Evolutionary conservation across 73 alveolate species (phyloP).

Genomic region (Uronychia binucleata): DNA sequence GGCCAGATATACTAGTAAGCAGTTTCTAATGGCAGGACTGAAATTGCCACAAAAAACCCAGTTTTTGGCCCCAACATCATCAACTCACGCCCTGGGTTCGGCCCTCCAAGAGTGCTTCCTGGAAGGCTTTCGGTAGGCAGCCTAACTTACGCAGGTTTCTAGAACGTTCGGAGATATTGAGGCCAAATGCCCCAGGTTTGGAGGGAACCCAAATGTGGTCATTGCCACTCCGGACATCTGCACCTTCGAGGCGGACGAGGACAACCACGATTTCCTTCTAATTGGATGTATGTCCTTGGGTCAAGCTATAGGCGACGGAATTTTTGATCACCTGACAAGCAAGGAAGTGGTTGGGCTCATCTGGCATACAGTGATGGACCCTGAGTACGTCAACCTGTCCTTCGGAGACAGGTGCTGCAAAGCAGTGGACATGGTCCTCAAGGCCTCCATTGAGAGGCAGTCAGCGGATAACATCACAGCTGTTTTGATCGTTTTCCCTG

Average conservation of each 20-base stretch:
- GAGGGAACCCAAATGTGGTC: slow-evolving; percentile 97
- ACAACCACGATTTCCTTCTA: background rate
- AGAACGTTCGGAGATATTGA: slow-evolving; percentile 97
- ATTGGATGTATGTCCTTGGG: slow-evolving; percentile 47
- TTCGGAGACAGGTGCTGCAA: slow-evolving; percentile 13
- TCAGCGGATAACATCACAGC: slow-evolving; percentile 64
- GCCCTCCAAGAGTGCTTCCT: slow-evolving; percentile 92
- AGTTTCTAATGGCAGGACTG: background rate
- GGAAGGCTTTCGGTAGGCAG: slow-evolving; percentile 88
- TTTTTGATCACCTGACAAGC: slow-evolving; percentile 86
- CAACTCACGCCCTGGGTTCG: slow-evolving; percentile 46
- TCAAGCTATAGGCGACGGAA: slow-evolving; percentile 81
- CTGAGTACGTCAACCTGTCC: background rate
- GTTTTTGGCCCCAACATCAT: background rate
- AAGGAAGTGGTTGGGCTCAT: slow-evolving; percentile 79
- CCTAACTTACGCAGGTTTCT: slow-evolving; percentile 11
- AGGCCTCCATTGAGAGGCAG: slow-evolving; percentile 42
- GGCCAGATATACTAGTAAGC: slow-evolving; percentile 80
- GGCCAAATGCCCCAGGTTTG: slow-evolving; percentile 89
- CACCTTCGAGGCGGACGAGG: slow-evolving; percentile 73
- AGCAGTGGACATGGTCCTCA: slow-evolving; percentile 38
- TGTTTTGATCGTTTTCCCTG: slow-evolving; percentile 64
- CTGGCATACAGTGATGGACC: slow-evolving; percentile 25
- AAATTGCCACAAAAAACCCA: background rate
- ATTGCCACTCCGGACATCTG: slow-evolving; percentile 92